Base-by-base conservation (phyloP, 2,329 filamentous ascomycete species). In the Claviceps monticola region DNA sequence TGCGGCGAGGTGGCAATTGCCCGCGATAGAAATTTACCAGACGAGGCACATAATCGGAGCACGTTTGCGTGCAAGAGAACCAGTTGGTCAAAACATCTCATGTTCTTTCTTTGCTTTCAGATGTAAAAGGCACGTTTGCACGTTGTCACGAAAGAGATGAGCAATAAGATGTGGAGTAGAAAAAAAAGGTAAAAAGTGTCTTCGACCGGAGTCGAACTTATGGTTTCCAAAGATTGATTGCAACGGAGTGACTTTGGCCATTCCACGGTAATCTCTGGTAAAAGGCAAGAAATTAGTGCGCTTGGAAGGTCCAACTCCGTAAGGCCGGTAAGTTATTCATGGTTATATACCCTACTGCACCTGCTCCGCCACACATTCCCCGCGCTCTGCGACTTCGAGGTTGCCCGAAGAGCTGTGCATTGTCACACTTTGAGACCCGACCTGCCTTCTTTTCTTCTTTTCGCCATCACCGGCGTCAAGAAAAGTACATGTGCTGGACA, bases 241-340 rank as follows among this genome's bases (percentile, higher is more conserved):
- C 19, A 55, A 26, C 37, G 51, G 53, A 55, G 53, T 55, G 6
- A 49, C 1, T 51, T 55, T 55, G 53, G 53, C 53, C 51, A 53
- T 55, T 55, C 53, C 53, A 55, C 53, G 53, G 53, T 53, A 55
- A 55, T 55, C 53, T 55, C 53, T 55, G 53, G 53, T 55, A 55
- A 55, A 55, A 55, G 53, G 53, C 53, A 55, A 55, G 53, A 55
- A 53, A 55, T 55, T 55, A 53, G 51, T 55, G 6, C 53, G 53
- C 46, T 47, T 55, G 53, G 53, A 55, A 55, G 53, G 53, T 55
- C 53, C 51, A 55, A 55, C 53, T 55, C 53, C 53, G 11, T 26
- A 11, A 16, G 5, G 3, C 4, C 2, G 3, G 2, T 0, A 11
- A 34, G n/a, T 41, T 41, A n/a, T 41, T 19, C 3, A 3, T 17